A percentile compares a stretch with the other conserved stretches of the same genome.
These are phyloP conservation scores for Penicillium rolfsii DNA, from an alignment of 2,329 filamentous ascomycete species.

Conservation along the genomic window DNA sequence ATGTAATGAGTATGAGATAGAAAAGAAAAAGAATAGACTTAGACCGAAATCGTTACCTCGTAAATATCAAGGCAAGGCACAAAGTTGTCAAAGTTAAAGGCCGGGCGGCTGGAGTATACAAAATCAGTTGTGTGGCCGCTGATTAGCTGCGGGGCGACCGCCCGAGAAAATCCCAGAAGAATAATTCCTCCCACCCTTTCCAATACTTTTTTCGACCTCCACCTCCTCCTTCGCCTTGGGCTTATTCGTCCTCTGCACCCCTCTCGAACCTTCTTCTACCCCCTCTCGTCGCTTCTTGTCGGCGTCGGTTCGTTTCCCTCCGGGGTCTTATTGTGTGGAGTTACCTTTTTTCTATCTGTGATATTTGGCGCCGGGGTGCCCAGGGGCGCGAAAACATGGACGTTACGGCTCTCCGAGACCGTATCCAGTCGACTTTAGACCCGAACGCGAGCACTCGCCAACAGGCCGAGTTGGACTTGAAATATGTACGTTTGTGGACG, in stretches of 20 bases:
- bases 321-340: slow-evolving; percentile 25
- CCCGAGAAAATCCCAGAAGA: slow-evolving; percentile 31
- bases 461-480: slow-evolving; percentile 67
- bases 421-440: slow-evolving; percentile 67
- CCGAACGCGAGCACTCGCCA: slow-evolving; percentile 63
- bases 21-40: neutral
- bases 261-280: slow-evolving; percentile 3
- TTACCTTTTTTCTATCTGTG: slow-evolving; percentile 30
- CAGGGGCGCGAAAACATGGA: slow-evolving; percentile 56
- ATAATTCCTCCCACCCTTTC: slow-evolving; percentile 26
- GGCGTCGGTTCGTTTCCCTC: slow-evolving; percentile 26
- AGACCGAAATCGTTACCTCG: neutral
- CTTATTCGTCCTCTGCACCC: slow-evolving; percentile 19
- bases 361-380: slow-evolving; percentile 37
- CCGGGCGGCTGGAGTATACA: slow-evolving; percentile 16
- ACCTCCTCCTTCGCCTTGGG: slow-evolving; percentile 17
- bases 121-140: slow-evolving; percentile 34
- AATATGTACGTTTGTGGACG: slow-evolving; percentile 57
- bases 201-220: slow-evolving; percentile 27
- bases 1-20: neutral
- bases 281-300: slow-evolving; percentile 13
- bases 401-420: slow-evolving; percentile 62
- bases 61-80: neutral
- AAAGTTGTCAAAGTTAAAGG: neutral
- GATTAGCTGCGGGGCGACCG: slow-evolving; percentile 36